Conservation (phyloP, 2,329 filamentous ascomycete species). For the Coccinonectria pachysandricola region DNA sequence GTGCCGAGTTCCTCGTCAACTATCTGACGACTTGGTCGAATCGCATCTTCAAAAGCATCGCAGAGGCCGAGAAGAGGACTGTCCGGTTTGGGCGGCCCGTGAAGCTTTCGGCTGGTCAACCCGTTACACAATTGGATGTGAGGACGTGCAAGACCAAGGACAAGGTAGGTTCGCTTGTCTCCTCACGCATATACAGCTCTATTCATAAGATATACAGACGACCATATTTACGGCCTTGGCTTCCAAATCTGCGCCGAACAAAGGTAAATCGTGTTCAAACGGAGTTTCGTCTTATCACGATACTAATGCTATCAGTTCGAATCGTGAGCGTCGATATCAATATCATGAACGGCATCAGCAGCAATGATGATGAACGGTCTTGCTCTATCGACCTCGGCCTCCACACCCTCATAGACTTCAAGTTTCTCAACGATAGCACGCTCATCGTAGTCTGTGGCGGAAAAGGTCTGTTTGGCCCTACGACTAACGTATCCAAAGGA, state of each 20-base stretch:
- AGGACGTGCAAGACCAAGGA: conserved; percentile 35
- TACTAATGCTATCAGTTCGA: conserved; percentile 32
- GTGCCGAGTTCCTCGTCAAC: conserved; percentile 53
- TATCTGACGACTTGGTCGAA: conserved; percentile 48
- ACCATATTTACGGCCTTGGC: conserved; percentile 32
- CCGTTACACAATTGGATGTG: conserved; percentile 44
- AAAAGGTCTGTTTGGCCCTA: conserved; percentile 21
- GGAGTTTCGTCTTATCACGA: no score
- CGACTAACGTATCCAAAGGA: neutral
- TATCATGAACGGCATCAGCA: conserved; percentile 50
- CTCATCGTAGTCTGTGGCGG: conserved; percentile 48
- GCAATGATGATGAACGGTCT: conserved; percentile 26
- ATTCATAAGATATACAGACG: no score
- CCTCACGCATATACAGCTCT: no score
- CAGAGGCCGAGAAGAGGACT: conserved; percentile 57
- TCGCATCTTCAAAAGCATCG: conserved; percentile 56
- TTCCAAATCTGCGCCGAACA: conserved; percentile 25
- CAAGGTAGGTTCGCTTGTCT: conserved; percentile 18
- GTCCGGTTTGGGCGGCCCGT: conserved; percentile 54
- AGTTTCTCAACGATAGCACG: conserved; percentile 54
- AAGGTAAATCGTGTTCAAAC: conserved; percentile 31
- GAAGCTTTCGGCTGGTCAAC: conserved; percentile 33
- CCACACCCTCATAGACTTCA: conserved; percentile 47
- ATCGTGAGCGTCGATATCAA: conserved; percentile 44
- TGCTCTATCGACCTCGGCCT: conserved; percentile 32